Base-by-base conservation (phyloP, 306 rosid genomes). In the Castanea mollissima region DNA sequence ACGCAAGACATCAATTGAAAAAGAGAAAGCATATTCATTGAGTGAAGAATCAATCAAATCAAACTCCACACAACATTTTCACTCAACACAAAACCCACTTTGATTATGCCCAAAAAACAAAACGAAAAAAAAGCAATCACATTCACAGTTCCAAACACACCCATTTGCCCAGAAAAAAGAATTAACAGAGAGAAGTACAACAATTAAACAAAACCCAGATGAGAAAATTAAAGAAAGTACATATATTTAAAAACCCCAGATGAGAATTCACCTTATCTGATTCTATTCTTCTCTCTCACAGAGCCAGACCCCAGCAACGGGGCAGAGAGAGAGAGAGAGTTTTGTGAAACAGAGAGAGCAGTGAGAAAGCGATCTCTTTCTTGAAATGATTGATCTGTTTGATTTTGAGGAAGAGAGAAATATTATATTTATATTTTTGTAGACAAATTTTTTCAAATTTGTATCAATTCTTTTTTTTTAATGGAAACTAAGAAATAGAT, bases 331-430 rank as follows among this genome's bases (percentile, higher is more conserved):
- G 68, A 72, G 12, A 60, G 74, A 55, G 74, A 25, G 32, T 12
- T 20, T 73, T 46, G 59, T 63, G 78, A 77, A 79, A 70, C 25
- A 52, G 21, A 46, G 73, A 16, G 78, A 32, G 63, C 27, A 32
- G 63, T 32, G 75, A 68, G 78, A 79, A 27, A 49, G 86, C 71
- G 79, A 92, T 87, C 84, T 70, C 88, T 76, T 76, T 73, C 85
- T 80, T 71, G 86, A 31, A 84, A 83, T 87, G 90, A 90, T 85
- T 89, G 97, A 86, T 85, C 71, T 87, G 70, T 89, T 80, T 69
- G 85, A 87, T 55, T 80, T 74, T 76, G 77, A 80, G 80, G 76
- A 56, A 73, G 71, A 59, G 70, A 78, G 32, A 76, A 13, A 46
- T 3, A 57, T 46, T 71, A 49, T 52, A 71, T 46, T 6, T 32